Base-by-base conservation (phyloP, 1,284 basidiomycete genomes). In the Wolfiporia cocos region DNA sequence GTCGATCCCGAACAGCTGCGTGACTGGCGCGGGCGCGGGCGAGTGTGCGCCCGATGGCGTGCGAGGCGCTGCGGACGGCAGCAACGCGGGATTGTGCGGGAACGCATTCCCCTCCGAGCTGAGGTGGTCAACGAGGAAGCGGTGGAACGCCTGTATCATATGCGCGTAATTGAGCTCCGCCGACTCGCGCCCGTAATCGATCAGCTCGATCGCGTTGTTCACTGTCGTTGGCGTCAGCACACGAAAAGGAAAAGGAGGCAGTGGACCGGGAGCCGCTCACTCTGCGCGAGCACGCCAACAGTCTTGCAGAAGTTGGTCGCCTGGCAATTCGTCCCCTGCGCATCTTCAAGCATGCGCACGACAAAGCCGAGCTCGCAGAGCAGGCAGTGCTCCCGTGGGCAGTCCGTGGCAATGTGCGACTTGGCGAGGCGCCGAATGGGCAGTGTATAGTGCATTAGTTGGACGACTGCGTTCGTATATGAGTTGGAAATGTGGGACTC, bases 401-500 rank as follows among this genome's bases (percentile, higher is more conserved):
- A 99, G 43, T 86, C 79, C 2, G 85, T 86, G 1, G 86, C 84
- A 49, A 92, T 93, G 58, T 99, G 96, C 0, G 89, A 89, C 63
- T 90, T 92, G 12, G 93, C 92, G 29, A 96, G 68, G 14, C 67
- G 72, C 24, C 93, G 78, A 33, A 98, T 78, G 0, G 94, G 89
- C 23, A 68, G 54, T 20, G 78, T 78, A 61, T 93, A 95, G 60
- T 96, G 89, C 63, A 99, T 76, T 3, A 87, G 81, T 62, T 99
- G 95, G 1, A 99, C 68, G 19, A 98, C 65, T 1, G 92, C 72
- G 59, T 99, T 99, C 20, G 95, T 96, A 66, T 99, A 99, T 15
- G 93, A 98, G 63, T 98, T 96, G 41, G 90, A 73, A 47, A 99
- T 98, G 60, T 99, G 92, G 1, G 95, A 97, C 65, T 99, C 96